phyloP scores from a whole-genome alignment of 2,329 filamentous ascomycete species.

The Gnomoniopsis sp. region DNA sequence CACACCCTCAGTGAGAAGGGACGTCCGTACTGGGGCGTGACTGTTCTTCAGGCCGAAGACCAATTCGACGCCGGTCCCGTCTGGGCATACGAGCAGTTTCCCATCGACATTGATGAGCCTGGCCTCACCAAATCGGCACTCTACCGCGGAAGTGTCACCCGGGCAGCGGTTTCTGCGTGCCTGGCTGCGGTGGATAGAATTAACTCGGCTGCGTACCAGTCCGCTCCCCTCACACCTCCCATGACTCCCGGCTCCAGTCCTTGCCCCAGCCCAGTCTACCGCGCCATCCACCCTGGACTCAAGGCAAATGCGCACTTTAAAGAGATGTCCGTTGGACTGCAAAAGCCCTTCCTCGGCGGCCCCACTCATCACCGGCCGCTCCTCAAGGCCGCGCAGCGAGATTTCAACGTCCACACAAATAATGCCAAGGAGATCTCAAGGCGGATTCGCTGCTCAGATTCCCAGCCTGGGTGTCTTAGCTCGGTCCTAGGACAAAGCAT shows the following conservation, averaged over 20 bases:
- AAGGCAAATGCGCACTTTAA: constrained; percentile 25
- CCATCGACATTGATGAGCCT: constrained; percentile 36
- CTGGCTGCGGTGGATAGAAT: constrained; percentile 35
- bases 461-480: constrained; percentile 38
- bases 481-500: constrained; percentile 32
- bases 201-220: constrained; percentile 23
- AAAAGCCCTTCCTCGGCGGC: constrained; percentile 35
- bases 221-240: constrained; percentile 20
- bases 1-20: constrained; percentile 26
- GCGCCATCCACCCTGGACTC: constrained; percentile 23
- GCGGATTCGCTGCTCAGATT: constrained; percentile 38
- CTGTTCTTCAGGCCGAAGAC: constrained; percentile 36
- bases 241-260: constrained; percentile 1
- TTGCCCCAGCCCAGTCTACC: background rate
- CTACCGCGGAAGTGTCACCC: constrained; percentile 36
- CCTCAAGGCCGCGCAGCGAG: constrained; percentile 34
- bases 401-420: constrained; percentile 33
- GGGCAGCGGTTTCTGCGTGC: constrained; percentile 34
- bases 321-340: constrained; percentile 28
- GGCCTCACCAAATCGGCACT: constrained; percentile 37
- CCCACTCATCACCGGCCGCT: constrained; percentile 33
- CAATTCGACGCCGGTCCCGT: constrained; percentile 40
- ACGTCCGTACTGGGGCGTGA: constrained; percentile 38
- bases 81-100: constrained; percentile 41
- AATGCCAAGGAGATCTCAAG: constrained; percentile 35